Evolutionary conservation across 768 basidiomycete genomes (phyloP).

Genomic region (Pulveroboletus sp.): DNA sequence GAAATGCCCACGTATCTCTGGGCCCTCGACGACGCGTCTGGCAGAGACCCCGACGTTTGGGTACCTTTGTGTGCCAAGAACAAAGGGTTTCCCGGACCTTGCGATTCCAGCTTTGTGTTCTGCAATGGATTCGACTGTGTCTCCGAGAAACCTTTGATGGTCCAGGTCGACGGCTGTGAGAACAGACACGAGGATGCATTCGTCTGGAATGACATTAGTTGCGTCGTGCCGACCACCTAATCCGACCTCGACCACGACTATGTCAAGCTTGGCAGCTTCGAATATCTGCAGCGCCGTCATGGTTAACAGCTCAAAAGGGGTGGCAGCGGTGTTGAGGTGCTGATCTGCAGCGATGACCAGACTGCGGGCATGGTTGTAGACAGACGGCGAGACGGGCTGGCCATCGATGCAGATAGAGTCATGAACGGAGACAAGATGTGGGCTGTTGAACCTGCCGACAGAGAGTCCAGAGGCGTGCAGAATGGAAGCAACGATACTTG

Average conservation of each 20-base stretch:
- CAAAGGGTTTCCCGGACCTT: slow-evolving; percentile 52
- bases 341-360: slow-evolving; percentile 47
- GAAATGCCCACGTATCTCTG: slow-evolving; percentile 38
- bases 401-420: slow-evolving; percentile 76
- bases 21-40: slow-evolving; percentile 36
- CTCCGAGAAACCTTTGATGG: slow-evolving; percentile 86
- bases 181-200: slow-evolving; percentile 67
- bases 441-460: slow-evolving; percentile 87
- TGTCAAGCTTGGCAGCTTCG: slow-evolving; percentile 62
- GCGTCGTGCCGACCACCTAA: slow-evolving; percentile 93
- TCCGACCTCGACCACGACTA: slow-evolving; percentile 88
- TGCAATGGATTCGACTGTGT: slow-evolving; percentile 69
- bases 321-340: slow-evolving; percentile 44
- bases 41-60: slow-evolving; percentile 44
- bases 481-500: slow-evolving; percentile 76
- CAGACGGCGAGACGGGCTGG: slow-evolving; percentile 40
- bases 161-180: slow-evolving; percentile 88
- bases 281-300: slow-evolving; percentile 76
- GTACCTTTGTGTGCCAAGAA: slow-evolving; percentile 63
- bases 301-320: slow-evolving; percentile 82
- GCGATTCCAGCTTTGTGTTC: slow-evolving; percentile 82
- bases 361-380: slow-evolving; percentile 45
- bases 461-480: slow-evolving; percentile 50
- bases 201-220: slow-evolving; percentile 81
- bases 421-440: slow-evolving; percentile 73